Evolutionary conservation across 352 stramenopile species (phyloP), one percentile per base, ranked within the genome.

Genomic region (Phytophthora vignae): DNA sequence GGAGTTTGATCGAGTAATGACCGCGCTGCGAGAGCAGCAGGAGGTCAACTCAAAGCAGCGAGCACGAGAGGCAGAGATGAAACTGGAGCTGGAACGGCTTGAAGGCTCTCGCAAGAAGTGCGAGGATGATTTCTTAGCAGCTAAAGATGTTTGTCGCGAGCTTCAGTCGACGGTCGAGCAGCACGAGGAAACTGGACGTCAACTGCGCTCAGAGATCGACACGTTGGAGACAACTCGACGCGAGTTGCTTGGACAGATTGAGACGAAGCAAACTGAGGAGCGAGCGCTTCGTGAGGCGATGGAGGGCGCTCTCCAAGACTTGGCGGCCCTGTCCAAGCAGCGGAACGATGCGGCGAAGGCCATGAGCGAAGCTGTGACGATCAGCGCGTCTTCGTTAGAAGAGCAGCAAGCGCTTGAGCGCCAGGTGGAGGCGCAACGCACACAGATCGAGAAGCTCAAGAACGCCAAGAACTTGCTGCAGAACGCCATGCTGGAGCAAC

Each of bases 321-420:
- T 96, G 1, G 76, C 88, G 27, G 75, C 65, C 1, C 64, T 96
- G 15, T 93, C 88, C 1, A 77, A 78, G 14, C 87, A 96, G 55
- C 84, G 89, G 29, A 95, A 96, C 46, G 87, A 96, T 25, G 89
- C 85, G 0, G 83, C 88, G 0, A 87, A 86, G 17, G 87, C 89
- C 0, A 95, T 96, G 89, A 94, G 93, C 56, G 89, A 95, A 55
- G 89, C 89, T 21, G 87, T 96, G 40, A 90, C 83, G 8, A 93
- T 95, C 64, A 94, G 86, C 53, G 89, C 87, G 15, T 92, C 83
- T 8, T 92, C 89, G 0, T 65, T 96, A 0, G 87, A 96, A 31
- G 89, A 96, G 59, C 89, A 96, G 44, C 85, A 95, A 52, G 70
- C 76, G 3, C 72, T 96, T 8, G 84, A 90, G 8, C 61, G 56